These are phyloP conservation scores for Leucocoprinus birnbaumii DNA, from an alignment of 768 basidiomycete species.

Conservation along the genomic window DNA sequence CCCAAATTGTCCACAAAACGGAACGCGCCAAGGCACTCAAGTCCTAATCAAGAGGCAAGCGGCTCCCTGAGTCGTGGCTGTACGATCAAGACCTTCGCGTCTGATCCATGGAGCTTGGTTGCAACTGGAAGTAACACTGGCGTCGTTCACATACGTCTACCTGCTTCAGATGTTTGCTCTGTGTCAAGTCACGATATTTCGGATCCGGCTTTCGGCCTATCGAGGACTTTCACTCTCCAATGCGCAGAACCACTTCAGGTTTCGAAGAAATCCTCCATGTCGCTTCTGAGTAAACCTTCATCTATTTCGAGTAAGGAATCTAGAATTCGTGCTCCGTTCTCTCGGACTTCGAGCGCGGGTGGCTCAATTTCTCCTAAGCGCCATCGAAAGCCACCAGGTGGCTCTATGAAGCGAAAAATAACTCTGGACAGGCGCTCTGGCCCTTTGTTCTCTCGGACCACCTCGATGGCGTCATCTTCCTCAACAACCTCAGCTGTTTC, in stretches of 20 bases:
- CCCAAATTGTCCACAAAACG: conserved; percentile 17
- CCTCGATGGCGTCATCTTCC: neutral
- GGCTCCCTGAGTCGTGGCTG: conserved; percentile 5
- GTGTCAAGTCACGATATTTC: conserved; percentile 2
- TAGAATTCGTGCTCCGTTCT: neutral
- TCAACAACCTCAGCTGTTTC: conserved; percentile 3
- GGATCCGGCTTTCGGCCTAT: neutral
- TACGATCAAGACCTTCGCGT: conserved; percentile 17
- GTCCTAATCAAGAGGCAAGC: conserved; percentile 4
- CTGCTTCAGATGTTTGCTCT: conserved; percentile 6
- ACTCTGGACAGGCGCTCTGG: conserved; percentile 2
- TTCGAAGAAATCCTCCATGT: neutral
- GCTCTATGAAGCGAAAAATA: neutral
- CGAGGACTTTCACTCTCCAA: neutral
- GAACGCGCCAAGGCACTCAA: conserved; percentile 14
- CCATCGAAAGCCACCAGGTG: neutral
- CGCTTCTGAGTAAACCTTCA: neutral
- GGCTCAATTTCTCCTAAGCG: conserved; percentile 7
- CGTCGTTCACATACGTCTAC: conserved; percentile 31
- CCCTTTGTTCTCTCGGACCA: neutral
- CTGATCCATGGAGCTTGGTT: conserved; percentile 36
- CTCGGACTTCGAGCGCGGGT: neutral
- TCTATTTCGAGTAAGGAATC: neutral
- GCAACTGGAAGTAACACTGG: conserved; percentile 36
- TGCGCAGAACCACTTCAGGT: neutral